Conservation (phyloP, 805 yeast genomes). For the Lipomyces mesembrius region DNA sequence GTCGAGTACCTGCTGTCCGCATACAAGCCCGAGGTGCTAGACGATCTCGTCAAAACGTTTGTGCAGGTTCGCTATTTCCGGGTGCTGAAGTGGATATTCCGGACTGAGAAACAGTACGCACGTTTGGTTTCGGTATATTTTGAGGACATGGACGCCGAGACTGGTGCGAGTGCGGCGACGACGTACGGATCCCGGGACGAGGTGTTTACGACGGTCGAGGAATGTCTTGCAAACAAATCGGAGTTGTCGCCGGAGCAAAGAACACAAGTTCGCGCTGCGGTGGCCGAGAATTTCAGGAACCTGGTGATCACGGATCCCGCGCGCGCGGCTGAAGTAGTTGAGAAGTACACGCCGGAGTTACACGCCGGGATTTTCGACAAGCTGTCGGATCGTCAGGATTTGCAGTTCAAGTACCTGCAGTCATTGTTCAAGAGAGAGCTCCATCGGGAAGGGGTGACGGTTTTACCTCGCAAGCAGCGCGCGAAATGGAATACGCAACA, state of each 20-base stretch:
- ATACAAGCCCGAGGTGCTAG: conserved; percentile 63
- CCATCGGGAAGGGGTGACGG: conserved; percentile 18
- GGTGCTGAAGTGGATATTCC: conserved; percentile 63
- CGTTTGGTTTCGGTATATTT: conserved; percentile 51
- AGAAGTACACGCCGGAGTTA: conserved; percentile 32
- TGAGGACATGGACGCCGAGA: conserved; percentile 22
- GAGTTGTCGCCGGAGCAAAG: conserved; percentile 27
- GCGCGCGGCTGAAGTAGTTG: conserved; percentile 31
- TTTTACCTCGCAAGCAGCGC: conserved; percentile 12
- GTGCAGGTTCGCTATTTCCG: conserved; percentile 60
- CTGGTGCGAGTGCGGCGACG: not conserved
- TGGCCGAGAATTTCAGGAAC: conserved; percentile 27
- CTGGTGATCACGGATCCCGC: conserved; percentile 32
- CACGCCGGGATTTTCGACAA: conserved; percentile 30
- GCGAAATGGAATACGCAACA: conserved; percentile 38
- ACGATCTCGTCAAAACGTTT: conserved; percentile 55
- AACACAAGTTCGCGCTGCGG: conserved; percentile 26
- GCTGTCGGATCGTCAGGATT: conserved; percentile 19
- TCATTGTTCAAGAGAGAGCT: conserved; percentile 30
- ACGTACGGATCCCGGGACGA: conserved; percentile 21
- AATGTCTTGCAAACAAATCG: conserved; percentile 26
- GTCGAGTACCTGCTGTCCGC: conserved; percentile 70
- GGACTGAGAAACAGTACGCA: conserved; percentile 56
- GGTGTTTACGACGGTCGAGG: conserved; percentile 36
- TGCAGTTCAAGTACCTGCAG: conserved; percentile 32